Conservation (phyloP, 306 rosid genomes). For the Corylus americana region DNA sequence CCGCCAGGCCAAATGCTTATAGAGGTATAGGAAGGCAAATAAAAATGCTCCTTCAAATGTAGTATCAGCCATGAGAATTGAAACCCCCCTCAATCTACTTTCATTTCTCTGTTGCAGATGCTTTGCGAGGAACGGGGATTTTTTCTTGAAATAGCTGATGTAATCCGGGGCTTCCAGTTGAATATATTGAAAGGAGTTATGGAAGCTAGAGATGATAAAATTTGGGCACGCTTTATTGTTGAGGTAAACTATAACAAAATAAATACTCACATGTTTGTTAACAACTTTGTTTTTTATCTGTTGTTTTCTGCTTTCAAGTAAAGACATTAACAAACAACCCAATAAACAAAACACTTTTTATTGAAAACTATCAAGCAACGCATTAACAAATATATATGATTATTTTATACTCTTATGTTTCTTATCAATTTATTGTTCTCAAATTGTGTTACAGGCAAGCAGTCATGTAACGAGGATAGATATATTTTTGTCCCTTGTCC, state of each 20-base stretch:
- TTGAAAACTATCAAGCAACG: too few species aligned
- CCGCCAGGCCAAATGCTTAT: constrained; percentile 84
- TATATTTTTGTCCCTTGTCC: constrained; percentile 69
- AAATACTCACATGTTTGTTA: constrained; percentile 5
- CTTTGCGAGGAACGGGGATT: constrained; percentile 73
- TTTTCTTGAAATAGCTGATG: constrained; percentile 79
- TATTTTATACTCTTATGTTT: constrained; percentile 3
- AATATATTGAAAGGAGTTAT: constrained; percentile 77
- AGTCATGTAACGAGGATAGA: constrained; percentile 68
- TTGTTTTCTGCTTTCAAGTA: too few species aligned
- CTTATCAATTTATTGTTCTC: not conserved
- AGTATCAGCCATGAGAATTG: not conserved
- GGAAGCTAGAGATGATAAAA: constrained; percentile 61
- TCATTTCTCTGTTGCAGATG: constrained; percentile 51
- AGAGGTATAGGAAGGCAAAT: constrained; percentile 50
- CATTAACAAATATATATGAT: not conserved
- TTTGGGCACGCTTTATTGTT: constrained; percentile 76
- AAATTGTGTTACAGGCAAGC: constrained; percentile 47
- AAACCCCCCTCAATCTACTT: constrained; percentile 12
- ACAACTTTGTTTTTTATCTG: too few species aligned
- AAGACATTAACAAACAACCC: too few species aligned
- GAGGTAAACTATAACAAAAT: constrained; percentile 53
- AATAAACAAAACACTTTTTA: not conserved
- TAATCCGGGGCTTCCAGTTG: constrained; percentile 61
- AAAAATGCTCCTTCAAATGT: constrained; percentile 4